These are phyloP conservation scores for Aspergillus neotritici DNA, from an alignment of 2,329 filamentous ascomycete genomes.

Conservation along the genomic window DNA sequence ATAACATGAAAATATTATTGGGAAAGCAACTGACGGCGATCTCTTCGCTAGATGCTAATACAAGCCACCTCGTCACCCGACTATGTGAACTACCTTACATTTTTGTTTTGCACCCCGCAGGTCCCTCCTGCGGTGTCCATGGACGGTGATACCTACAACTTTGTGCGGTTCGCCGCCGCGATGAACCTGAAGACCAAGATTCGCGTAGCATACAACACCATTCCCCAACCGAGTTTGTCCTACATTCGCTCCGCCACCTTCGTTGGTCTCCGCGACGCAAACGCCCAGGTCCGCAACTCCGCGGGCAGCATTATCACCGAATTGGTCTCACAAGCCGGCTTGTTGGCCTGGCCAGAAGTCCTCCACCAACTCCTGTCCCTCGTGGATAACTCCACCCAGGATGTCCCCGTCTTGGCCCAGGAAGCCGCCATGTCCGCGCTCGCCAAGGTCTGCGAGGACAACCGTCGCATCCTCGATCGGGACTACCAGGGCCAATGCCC, in stretches of 20 bases:
- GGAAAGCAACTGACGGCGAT: conserved; percentile 12
- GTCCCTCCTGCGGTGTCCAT: conserved; percentile 50
- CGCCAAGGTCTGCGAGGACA: conserved; percentile 95
- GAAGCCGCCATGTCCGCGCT: conserved; percentile 92
- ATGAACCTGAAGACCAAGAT: conserved; percentile 97
- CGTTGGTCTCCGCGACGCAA: conserved; percentile 72
- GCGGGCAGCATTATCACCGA: conserved; percentile 94
- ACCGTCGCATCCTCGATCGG: conserved; percentile 75
- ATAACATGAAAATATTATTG: no score
- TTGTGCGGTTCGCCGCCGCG: conserved; percentile 79
- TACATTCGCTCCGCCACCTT: conserved; percentile 78
- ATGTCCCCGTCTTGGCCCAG: conserved; percentile 65
- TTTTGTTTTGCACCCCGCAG: conserved; percentile 70
- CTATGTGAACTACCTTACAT: conserved; percentile 95
- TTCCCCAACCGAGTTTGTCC: conserved; percentile 65
- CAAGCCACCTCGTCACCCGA: conserved; percentile 85
- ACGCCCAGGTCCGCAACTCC: conserved; percentile 76
- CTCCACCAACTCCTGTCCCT: conserved; percentile 75
- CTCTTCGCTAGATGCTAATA: conserved; percentile 68
- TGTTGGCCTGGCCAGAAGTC: conserved; percentile 87
- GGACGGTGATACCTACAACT: conserved; percentile 60
- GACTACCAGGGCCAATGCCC: conserved; percentile 86
- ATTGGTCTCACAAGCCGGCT: conserved; percentile 73
- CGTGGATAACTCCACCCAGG: conserved; percentile 66
- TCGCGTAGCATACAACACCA: conserved; percentile 65